Percentiles rank a stretch among this genome's conserved stretches.
phyloP scores from a whole-genome alignment of 2,329 filamentous ascomycete species.

The Fusarium sterilihyphosum region DNA sequence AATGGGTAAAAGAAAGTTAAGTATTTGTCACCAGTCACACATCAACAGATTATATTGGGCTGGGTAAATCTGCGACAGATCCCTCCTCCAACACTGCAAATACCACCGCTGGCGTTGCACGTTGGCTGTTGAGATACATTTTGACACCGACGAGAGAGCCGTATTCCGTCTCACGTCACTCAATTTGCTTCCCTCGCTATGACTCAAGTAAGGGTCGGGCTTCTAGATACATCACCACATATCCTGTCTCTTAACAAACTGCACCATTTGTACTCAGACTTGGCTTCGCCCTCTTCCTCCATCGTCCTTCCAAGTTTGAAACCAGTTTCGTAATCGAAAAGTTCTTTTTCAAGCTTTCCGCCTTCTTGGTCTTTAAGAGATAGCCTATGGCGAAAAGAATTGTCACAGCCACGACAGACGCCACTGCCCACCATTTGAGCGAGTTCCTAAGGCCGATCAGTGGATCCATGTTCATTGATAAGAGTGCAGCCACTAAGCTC shows the following conservation, averaged over 20 bases:
- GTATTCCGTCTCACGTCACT: background rate
- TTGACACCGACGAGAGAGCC: background rate
- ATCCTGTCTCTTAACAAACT: fast-evolving
- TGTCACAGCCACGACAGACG: background rate
- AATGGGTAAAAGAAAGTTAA: too few relatives aligned
- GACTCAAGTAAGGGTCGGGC: background rate
- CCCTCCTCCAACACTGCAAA: too few relatives aligned
- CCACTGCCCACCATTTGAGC: background rate
- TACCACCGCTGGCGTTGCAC: background rate
- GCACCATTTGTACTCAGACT: background rate
- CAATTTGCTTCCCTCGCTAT: background rate
- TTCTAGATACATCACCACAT: too few relatives aligned
- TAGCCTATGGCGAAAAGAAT: background rate
- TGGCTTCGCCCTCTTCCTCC: background rate
- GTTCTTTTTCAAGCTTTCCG: background rate
- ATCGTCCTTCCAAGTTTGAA: background rate
- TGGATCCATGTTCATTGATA: background rate
- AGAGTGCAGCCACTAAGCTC: background rate
- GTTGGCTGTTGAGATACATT: fast-evolving
- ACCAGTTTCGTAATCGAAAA: background rate
- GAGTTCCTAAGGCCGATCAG: background rate
- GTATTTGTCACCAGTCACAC: background rate
- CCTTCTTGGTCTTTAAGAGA: background rate
- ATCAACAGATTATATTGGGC: background rate
- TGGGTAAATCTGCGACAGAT: too few relatives aligned